Evolutionary conservation across 2,329 filamentous ascomycete genomes (phyloP), one percentile per base, ranked within the genome.

Genomic region (Mycosphaerella sp.): DNA sequence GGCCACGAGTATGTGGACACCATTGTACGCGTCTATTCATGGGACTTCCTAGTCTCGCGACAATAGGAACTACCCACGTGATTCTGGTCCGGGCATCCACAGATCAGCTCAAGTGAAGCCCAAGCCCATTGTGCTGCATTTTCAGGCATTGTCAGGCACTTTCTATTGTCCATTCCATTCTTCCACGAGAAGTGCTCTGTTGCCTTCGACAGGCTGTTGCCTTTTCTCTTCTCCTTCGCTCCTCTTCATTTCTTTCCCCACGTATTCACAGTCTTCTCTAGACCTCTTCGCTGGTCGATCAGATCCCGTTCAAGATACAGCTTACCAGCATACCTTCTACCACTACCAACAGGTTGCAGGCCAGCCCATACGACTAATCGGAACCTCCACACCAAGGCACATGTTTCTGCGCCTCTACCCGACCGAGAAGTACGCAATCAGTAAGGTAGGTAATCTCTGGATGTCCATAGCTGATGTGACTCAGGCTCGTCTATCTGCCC

Each of bases 131-230:
- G 50, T 56, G 59, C 53, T 58, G 57, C 53, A 53, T 55, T 42
- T 60, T 60, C 53, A 53, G 49, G 52, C 61, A 65, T 67, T 66
- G 61, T 66, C 60, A 44, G 44, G 62, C 67, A 64, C 62, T 61
- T 67, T 58, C 61, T 69, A 68, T 70, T 72, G 68, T 67, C 56
- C 56, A 58, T 54, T 42, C 49, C 54, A 54, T 64, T 68, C 64
- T 67, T 56, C 65, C 43, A 41, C 52, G 40, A 50, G 44, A 56
- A 58, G 63, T 64, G 64, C 64, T 57, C 58, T 55, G 56, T 57
- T 48, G 59, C 60, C 62, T 62, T 60, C 53, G 51, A 59, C 44
- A 59, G 58, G 63, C 62, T 53, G 56, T 54, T 55, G 59, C 41
- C 49, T 52, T 58, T 49, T 44, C 37, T 52, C 57, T 57, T 49